Percentiles rank a stretch among this genome's conserved stretches.
phyloP scores from a whole-genome alignment of 129 eudicot species.

The Flaveria brownii region DNA sequence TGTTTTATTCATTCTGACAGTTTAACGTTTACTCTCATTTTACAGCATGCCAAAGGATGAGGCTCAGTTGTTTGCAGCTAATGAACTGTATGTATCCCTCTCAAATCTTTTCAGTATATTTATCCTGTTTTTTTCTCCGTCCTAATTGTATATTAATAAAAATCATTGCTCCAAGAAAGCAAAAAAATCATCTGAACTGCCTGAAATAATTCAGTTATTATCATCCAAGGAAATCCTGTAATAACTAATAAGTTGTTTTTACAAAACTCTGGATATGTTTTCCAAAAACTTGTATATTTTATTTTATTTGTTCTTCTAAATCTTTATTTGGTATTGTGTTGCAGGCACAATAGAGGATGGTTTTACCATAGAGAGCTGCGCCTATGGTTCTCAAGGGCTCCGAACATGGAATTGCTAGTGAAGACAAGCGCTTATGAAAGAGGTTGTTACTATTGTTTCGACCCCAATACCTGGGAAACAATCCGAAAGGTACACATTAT shows the following conservation, averaged over 20 bases:
- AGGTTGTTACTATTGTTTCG: conserved; percentile 78
- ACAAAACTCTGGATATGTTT: not conserved
- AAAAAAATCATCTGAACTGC: not conserved
- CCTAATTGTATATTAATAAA: not conserved
- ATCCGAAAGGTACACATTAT: conserved; percentile 56
- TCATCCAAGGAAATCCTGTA: not conserved
- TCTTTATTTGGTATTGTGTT: conserved; percentile 25
- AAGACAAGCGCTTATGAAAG: conserved; percentile 70
- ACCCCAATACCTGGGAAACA: conserved; percentile 82
- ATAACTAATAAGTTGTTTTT: not conserved
- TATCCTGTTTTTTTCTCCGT: not conserved
- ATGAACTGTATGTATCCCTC: conserved; percentile 70
- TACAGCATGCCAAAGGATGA: conserved; percentile 97
- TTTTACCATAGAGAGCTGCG: conserved; percentile 65
- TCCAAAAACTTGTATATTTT: not conserved
- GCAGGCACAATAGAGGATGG: conserved; percentile 86
- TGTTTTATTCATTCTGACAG: not conserved
- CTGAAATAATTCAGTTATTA: not conserved
- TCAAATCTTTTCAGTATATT: not conserved
- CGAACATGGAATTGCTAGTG: conserved; percentile 67
- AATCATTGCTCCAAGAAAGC: conserved; percentile 9
- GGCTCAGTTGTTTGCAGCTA: conserved; percentile 92
- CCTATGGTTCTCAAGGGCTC: conserved; percentile 68
- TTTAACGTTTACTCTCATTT: conserved; percentile 25
- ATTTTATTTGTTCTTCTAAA: not conserved